Evolutionary conservation across 371 early-diverging fungal genomes (phyloP).

Genomic region (Apophysomyces trapeziformis): DNA sequence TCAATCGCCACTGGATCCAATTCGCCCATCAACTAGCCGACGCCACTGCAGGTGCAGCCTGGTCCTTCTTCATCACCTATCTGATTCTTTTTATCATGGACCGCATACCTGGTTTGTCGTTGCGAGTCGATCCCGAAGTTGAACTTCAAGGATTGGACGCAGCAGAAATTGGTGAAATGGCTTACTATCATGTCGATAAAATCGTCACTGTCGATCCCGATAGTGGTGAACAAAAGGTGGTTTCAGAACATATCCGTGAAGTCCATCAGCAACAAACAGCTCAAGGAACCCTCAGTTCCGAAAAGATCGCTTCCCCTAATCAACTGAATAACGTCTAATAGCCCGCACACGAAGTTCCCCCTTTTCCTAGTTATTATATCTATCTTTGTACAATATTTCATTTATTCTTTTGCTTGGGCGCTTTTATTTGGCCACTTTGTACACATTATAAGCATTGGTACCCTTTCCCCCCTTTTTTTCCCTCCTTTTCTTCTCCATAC

Average conservation of each 20-base stretch:
- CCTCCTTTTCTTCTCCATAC: not conserved
- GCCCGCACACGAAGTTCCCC: no score
- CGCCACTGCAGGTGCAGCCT: conserved; percentile 72
- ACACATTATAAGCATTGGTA: conserved; percentile 2
- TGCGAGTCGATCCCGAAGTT: conserved; percentile 74
- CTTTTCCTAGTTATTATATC: not conserved
- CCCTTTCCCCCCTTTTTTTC: not conserved
- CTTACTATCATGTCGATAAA: conserved; percentile 62
- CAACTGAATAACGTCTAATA: conserved; percentile 23
- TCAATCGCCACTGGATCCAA: conserved; percentile 84
- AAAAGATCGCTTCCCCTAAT: conserved; percentile 17
- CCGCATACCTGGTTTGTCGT: conserved; percentile 73
- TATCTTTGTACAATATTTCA: conserved; percentile 7
- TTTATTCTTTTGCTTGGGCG: not conserved
- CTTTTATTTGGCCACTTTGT: not conserved
- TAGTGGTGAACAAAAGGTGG: conserved; percentile 43
- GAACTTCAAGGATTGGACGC: conserved; percentile 79
- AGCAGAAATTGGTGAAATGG: conserved; percentile 80
- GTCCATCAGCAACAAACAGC: conserved; percentile 21
- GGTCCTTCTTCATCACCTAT: conserved; percentile 80
- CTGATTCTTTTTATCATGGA: conserved; percentile 79
- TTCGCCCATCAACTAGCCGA: conserved; percentile 83
- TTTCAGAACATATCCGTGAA: conserved; percentile 41
- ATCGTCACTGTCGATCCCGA: conserved; percentile 42
- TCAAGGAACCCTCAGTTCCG: conserved; percentile 15